phyloP scores from a whole-genome alignment of 1,139 yeast genomes.

The Scheffersomyces illinoinensis region DNA sequence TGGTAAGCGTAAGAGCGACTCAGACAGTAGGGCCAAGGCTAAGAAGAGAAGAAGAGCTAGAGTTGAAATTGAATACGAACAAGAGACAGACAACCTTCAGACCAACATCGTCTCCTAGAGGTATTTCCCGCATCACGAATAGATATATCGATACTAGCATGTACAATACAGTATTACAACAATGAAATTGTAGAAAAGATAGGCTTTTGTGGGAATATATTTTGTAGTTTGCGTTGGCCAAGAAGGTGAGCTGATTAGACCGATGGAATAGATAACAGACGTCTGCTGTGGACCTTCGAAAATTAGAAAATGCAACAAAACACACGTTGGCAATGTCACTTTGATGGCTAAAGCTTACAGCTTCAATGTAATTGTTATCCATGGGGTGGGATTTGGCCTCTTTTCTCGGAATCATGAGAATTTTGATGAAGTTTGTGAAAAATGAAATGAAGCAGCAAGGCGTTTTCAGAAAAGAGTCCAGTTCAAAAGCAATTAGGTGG shows the following conservation, averaged over 20 bases:
- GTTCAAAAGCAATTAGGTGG: too few relatives aligned
- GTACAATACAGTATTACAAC: neutral
- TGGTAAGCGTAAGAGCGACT: slow-evolving; percentile 42
- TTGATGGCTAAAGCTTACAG: too few relatives aligned
- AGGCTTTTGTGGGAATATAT: neutral
- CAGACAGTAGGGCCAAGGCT: slow-evolving; percentile 33
- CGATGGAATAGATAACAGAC: neutral
- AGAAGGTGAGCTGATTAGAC: neutral
- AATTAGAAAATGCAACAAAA: too few relatives aligned
- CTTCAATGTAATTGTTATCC: too few relatives aligned
- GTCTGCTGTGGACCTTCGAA: too few relatives aligned
- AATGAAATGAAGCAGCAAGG: too few relatives aligned
- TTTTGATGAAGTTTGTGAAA: too few relatives aligned
- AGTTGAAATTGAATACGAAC: slow-evolving; percentile 83
- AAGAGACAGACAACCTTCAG: slow-evolving; percentile 51
- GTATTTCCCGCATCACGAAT: neutral
- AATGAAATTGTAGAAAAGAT: neutral
- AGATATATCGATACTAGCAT: neutral
- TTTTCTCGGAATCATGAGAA: too few relatives aligned
- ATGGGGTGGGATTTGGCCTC: too few relatives aligned
- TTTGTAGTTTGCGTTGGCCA: neutral
- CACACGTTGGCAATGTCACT: too few relatives aligned
- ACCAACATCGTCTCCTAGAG: slow-evolving; percentile 31
- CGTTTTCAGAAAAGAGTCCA: too few relatives aligned
- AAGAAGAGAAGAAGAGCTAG: slow-evolving; percentile 66